These are phyloP conservation scores for Omphalotus olearius DNA, from an alignment of 1,284 basidiomycete genomes.

Conservation along the genomic window DNA sequence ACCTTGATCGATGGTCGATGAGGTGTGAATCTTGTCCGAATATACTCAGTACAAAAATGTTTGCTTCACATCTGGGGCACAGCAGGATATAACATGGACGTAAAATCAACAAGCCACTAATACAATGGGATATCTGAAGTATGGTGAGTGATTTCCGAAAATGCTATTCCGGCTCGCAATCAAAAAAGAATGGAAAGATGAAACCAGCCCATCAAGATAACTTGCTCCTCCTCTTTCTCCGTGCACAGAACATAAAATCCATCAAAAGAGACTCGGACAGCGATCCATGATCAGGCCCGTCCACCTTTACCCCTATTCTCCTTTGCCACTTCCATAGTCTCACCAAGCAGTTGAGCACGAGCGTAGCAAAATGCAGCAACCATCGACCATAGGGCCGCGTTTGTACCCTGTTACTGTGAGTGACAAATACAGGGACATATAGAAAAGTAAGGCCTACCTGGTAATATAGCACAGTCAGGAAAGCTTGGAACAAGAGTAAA, in stretches of 20 bases:
- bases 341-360: constrained; percentile 59
- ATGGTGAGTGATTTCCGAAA: not conserved
- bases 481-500: constrained; percentile 58
- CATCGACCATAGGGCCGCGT: constrained; percentile 67
- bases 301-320: constrained; percentile 56
- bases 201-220: constrained; percentile 16
- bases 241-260: constrained; percentile 5
- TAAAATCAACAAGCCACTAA: not conserved
- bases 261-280: constrained; percentile 10
- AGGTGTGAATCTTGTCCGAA: not conserved
- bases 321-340: constrained; percentile 63
- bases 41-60: not conserved
- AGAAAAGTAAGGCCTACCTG: constrained; percentile 54
- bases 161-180: not conserved
- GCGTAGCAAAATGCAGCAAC: constrained; percentile 64
- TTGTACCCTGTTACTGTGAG: constrained; percentile 55
- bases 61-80: not conserved
- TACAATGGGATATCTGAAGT: not conserved
- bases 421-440: not conserved
- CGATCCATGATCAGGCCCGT: constrained; percentile 40
- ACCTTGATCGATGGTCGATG: not conserved
- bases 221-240: constrained; percentile 16
- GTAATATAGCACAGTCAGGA: constrained; percentile 70
- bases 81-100: too few relatives aligned
- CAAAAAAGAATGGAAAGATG: constrained; percentile 12